Conservation (phyloP, 1,139 yeast species). For the Yamadazyma trypodendri region DNA sequence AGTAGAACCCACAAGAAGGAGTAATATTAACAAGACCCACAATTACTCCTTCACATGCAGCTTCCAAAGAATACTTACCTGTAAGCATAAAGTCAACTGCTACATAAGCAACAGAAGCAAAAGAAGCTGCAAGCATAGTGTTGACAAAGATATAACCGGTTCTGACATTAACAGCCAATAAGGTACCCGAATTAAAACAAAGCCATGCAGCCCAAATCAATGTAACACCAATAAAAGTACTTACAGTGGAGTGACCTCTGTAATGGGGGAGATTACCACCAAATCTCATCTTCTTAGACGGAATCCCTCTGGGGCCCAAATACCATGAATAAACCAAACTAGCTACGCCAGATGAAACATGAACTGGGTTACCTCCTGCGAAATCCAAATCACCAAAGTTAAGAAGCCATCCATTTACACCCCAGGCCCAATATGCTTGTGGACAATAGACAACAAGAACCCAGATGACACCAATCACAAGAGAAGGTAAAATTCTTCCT, state of each 20-base stretch:
- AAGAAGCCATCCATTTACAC: slow-evolving; percentile 83
- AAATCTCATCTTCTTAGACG: slow-evolving; percentile 43
- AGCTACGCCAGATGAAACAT: slow-evolving; percentile 89
- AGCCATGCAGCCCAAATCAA: slow-evolving; percentile 98
- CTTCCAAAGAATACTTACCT: slow-evolving; percentile 90
- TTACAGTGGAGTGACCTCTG: slow-evolving; percentile 84
- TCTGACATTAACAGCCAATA: slow-evolving; percentile 86
- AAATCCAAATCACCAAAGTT: slow-evolving; percentile 84
- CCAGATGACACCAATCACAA: slow-evolving; percentile 88
- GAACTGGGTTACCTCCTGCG: slow-evolving; percentile 99
- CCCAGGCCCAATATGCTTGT: slow-evolving; percentile 97
- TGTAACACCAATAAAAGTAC: slow-evolving; percentile 86
- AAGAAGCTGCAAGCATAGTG: slow-evolving; percentile 90
- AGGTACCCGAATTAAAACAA: slow-evolving; percentile 96
- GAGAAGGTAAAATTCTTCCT: slow-evolving; percentile 91
- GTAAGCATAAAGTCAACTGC: slow-evolving; percentile 52
- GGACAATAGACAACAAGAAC: slow-evolving; percentile 93
- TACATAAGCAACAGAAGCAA: slow-evolving; percentile 88
- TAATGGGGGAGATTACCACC: slow-evolving; percentile 68
- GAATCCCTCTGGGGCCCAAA: slow-evolving; percentile 88
- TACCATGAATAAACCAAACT: slow-evolving; percentile 89
- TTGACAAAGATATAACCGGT: slow-evolving; percentile 91
- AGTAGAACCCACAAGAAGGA: slow-evolving; percentile 96
- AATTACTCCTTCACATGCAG: slow-evolving; percentile 90
- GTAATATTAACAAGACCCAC: slow-evolving; percentile 96